phyloP scores from a whole-genome alignment of 345 rosid species.

The Adansonia digitata region DNA sequence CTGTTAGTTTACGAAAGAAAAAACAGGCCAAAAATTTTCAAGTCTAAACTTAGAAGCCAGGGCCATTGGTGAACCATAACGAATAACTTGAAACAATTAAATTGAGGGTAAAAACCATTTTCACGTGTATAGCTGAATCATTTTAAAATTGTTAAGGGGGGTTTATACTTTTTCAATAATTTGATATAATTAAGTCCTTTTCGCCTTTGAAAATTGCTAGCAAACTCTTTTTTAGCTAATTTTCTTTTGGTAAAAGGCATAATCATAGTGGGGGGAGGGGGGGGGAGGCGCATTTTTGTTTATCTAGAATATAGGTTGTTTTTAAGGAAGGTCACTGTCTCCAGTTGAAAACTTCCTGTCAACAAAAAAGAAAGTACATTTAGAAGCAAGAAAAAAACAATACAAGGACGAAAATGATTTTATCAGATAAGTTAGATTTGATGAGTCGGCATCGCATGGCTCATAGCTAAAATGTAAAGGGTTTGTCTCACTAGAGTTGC shows the following conservation, averaged over 20 bases:
- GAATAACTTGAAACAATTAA: not conserved
- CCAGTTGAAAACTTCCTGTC: not conserved
- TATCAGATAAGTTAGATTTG: constrained; percentile 16
- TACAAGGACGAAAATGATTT: not conserved
- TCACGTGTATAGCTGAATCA: not conserved
- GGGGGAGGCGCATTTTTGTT: no score
- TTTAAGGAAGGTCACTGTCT: constrained; percentile 5
- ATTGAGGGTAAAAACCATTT: not conserved
- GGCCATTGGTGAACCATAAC: no score
- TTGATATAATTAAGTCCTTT: not conserved
- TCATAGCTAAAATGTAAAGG: not conserved
- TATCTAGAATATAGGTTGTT: not conserved
- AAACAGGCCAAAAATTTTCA: no score
- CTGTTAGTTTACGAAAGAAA: no score
- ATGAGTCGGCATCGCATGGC: constrained; percentile 29
- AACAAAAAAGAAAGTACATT: constrained; percentile 12
- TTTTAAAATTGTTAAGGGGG: not conserved
- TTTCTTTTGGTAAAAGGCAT: no score
- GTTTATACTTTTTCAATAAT: not conserved
- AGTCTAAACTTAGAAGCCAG: no score
- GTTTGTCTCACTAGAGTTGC: constrained; percentile 2
- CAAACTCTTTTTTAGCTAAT: no score
- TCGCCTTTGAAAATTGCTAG: not conserved
- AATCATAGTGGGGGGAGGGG: no score
- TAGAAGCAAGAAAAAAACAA: not conserved